Conservation (phyloP, 202 grass and related monocot genomes). For the Digitaria exilis region DNA sequence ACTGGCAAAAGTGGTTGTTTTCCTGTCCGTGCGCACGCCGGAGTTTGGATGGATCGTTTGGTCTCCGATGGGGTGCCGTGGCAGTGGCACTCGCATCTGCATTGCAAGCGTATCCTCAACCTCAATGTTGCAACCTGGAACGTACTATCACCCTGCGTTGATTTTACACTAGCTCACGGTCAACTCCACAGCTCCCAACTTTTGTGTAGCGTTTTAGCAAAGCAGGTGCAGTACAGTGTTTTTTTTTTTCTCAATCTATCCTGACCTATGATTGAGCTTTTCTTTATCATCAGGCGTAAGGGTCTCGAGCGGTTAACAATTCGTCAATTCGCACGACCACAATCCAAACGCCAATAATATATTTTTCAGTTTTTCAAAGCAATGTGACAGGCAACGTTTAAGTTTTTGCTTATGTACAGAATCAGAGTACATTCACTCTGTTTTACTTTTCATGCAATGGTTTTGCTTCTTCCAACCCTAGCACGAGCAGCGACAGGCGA, state of each 20-base stretch:
- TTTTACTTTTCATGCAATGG: background rate
- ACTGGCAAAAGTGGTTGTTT: slow-evolving; percentile 29
- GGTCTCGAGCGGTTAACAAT: too few relatives aligned
- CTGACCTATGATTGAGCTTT: too few relatives aligned
- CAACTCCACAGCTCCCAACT: too few relatives aligned
- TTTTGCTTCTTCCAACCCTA: background rate
- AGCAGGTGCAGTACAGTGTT: too few relatives aligned
- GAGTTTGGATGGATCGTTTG: background rate
- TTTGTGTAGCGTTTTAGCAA: too few relatives aligned
- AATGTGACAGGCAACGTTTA: background rate
- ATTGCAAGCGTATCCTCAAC: too few relatives aligned
- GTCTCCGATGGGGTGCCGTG: background rate
- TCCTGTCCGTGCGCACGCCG: slow-evolving; percentile 13
- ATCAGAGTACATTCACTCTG: background rate
- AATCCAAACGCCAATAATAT: background rate
- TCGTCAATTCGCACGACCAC: background rate
- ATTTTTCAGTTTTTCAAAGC: background rate
- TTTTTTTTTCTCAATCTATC: too few relatives aligned
- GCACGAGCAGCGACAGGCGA: background rate
- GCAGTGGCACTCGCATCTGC: too few relatives aligned
- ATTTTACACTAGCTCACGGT: too few relatives aligned
- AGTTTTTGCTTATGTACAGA: background rate
- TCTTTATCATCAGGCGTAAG: too few relatives aligned
- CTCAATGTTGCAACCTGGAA: too few relatives aligned
- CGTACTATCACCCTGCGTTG: too few relatives aligned